Conservation (phyloP, 2,329 filamentous ascomycete genomes). For the Aspergillus tanneri region DNA sequence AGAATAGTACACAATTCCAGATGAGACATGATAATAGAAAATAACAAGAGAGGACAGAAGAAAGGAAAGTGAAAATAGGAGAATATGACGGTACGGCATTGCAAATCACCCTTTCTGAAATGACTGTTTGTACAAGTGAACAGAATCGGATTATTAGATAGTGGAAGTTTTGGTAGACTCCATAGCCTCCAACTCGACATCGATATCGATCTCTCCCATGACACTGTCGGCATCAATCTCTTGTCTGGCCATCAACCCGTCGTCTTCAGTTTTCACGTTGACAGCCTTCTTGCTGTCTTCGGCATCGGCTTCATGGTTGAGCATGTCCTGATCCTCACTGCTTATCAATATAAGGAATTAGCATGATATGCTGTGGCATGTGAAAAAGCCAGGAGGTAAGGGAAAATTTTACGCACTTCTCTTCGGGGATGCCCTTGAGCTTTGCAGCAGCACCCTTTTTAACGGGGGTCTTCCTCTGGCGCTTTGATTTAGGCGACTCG, state of each 20-base stretch:
- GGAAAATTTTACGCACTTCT: constrained; percentile 2
- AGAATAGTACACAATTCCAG: too few species aligned
- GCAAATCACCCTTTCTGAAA: too few species aligned
- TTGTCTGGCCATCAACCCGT: background rate
- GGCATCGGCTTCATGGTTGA: background rate
- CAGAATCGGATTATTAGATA: too few species aligned
- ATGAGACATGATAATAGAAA: too few species aligned
- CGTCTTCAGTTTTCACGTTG: background rate
- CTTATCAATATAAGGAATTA: background rate
- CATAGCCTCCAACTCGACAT: constrained; percentile 16
- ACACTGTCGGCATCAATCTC: constrained; percentile 9
- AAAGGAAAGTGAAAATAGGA: too few species aligned
- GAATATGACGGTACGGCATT: too few species aligned
- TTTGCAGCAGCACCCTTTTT: constrained; percentile 20
- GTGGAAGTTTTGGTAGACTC: constrained; percentile 2
- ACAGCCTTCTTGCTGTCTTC: background rate
- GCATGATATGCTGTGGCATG: background rate
- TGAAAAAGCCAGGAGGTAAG: background rate
- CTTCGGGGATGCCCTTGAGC: constrained; percentile 1
- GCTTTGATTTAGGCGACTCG: constrained; percentile 21
- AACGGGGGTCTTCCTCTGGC: constrained; percentile 19
- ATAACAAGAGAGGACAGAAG: too few species aligned
- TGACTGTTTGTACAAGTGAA: too few species aligned
- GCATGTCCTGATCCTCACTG: background rate
- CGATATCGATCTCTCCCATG: constrained; percentile 11